Evolutionary conservation across 495 filamentous ascomycete species (phyloP).

Genomic region (Bathelium albidoporum): DNA sequence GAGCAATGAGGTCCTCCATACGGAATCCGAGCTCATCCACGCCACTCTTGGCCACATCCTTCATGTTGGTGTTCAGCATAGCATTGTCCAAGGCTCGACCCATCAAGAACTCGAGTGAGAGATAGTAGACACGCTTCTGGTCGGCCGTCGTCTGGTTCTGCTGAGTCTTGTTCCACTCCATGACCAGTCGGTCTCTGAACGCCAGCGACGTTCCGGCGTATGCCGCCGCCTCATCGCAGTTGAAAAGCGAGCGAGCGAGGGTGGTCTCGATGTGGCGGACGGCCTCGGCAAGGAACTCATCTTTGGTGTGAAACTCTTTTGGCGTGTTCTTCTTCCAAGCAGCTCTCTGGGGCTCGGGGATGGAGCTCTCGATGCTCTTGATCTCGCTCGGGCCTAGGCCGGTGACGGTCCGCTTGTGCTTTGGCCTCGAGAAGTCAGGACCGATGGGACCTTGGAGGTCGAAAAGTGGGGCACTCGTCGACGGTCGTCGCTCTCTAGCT

Average conservation of each 20-base stretch:
- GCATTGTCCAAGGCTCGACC: constrained; percentile 93
- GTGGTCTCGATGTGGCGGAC: constrained; percentile 95
- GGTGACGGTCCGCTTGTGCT: constrained; percentile 90
- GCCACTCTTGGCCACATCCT: constrained; percentile 75
- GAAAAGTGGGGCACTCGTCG: constrained; percentile 67
- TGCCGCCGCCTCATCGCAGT: constrained; percentile 91
- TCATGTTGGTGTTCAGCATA: constrained; percentile 89
- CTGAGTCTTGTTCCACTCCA: constrained; percentile 96
- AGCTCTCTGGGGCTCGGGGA: constrained; percentile 80
- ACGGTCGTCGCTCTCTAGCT: constrained; percentile 58
- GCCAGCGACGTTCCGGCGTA: constrained; percentile 86
- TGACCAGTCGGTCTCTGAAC: constrained; percentile 83
- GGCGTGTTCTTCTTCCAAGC: constrained; percentile 68
- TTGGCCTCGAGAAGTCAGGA: constrained; percentile 61
- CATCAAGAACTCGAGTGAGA: constrained; percentile 96
- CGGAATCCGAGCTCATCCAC: constrained; percentile 85
- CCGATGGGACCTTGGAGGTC: constrained; percentile 74
- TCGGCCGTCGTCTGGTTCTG: constrained; percentile 86
- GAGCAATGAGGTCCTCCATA: constrained; percentile 87
- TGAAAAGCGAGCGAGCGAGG: constrained; percentile 89
- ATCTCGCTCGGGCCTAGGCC: constrained; percentile 85
- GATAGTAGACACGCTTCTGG: constrained; percentile 89
- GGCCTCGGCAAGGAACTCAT: constrained; percentile 66
- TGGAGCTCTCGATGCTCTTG: constrained; percentile 80
- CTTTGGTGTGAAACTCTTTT: constrained; percentile 56